phyloP scores from a whole-genome alignment of 352 stramenopile species.

The Phytophthora pistaciae region DNA sequence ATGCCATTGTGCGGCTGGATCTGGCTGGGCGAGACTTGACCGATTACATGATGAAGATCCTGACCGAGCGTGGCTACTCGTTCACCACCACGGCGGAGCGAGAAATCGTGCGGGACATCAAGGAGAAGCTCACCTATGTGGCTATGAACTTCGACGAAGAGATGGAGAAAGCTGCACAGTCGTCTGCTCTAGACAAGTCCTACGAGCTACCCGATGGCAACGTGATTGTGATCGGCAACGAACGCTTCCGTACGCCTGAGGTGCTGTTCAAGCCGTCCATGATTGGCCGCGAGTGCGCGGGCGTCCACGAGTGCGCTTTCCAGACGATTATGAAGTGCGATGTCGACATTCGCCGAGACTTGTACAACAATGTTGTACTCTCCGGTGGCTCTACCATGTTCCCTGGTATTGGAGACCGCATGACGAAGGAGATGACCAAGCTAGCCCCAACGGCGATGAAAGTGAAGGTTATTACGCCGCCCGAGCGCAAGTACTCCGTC shows the following conservation, averaged over 20 bases:
- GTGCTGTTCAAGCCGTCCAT: constrained; percentile 97
- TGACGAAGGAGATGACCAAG: constrained; percentile 94
- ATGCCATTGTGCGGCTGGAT: constrained; percentile 96
- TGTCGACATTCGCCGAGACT: constrained; percentile 92
- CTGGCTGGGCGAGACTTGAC: constrained; percentile 95
- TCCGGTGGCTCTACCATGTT: constrained; percentile 97
- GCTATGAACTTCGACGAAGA: constrained; percentile 96
- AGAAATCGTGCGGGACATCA: constrained; percentile 97
- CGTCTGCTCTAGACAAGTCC: constrained; percentile 91
- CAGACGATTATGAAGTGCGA: constrained; percentile 93
- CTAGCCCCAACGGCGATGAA: constrained; percentile 94
- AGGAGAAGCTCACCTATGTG: constrained; percentile 98
- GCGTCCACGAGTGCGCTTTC: constrained; percentile 85
- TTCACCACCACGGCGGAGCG: constrained; percentile 96
- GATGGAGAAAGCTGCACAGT: constrained; percentile 90
- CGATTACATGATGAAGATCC: constrained; percentile 98
- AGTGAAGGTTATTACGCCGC: constrained; percentile 96
- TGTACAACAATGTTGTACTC: constrained; percentile 97
- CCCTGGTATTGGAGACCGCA: constrained; percentile 93
- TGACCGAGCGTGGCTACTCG: constrained; percentile 95
- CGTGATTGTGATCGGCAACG: constrained; percentile 98
- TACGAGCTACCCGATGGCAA: constrained; percentile 98
- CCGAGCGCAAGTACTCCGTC: constrained; percentile 95
- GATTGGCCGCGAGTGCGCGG: constrained; percentile 88
- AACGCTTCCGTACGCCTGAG: constrained; percentile 95